Evolutionary conservation across 345 rosid genomes (phyloP).

Genomic region (Turnera subulata): DNA sequence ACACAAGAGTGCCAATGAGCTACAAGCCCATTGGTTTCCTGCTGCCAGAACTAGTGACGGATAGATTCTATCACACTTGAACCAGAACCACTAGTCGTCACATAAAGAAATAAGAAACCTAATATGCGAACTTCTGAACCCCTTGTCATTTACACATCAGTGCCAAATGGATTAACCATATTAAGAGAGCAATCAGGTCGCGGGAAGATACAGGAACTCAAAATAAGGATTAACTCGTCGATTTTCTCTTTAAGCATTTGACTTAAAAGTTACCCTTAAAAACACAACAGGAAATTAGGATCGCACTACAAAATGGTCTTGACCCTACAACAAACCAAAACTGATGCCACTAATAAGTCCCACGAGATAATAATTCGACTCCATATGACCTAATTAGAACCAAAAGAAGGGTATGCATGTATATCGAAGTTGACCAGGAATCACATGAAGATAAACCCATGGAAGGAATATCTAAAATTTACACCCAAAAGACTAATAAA

Average conservation of each 20-base stretch:
- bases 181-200: too few relatives aligned
- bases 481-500: conserved; percentile 33
- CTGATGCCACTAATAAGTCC: conserved; percentile 29
- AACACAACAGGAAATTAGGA: background rate
- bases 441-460: conserved; percentile 14
- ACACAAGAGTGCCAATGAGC: too few relatives aligned
- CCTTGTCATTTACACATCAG: too few relatives aligned
- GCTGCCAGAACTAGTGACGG: too few relatives aligned
- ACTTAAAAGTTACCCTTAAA: background rate
- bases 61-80: too few relatives aligned
- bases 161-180: too few relatives aligned
- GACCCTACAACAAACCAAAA: conserved; percentile 33
- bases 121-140: too few relatives aligned
- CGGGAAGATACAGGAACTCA: too few relatives aligned
- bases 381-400: conserved; percentile 20
- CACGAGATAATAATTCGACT: conserved; percentile 12
- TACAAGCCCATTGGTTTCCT: too few relatives aligned
- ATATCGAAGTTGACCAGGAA: conserved; percentile 2
- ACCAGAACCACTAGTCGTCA: too few relatives aligned
- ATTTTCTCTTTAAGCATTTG: conserved; percentile 5
- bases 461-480: conserved; percentile 37
- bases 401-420: conserved; percentile 16
- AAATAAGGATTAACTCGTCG: too few relatives aligned
- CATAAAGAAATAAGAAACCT: too few relatives aligned
- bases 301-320: background rate